Base-by-base conservation (phyloP, 2,329 filamentous ascomycete genomes). In the Exutisphaerella laricina region DNA sequence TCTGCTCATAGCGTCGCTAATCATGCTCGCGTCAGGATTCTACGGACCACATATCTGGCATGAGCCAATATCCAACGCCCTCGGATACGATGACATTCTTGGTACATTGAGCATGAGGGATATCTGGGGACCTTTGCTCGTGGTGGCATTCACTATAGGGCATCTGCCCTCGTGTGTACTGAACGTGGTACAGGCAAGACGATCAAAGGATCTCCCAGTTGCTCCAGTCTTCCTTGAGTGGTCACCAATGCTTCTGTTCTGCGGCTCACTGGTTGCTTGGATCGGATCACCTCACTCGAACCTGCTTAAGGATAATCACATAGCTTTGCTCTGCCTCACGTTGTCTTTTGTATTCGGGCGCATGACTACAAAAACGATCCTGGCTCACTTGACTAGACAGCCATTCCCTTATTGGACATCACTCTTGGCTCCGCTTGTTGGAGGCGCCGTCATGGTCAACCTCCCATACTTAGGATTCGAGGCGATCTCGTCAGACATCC, bases 311-410 rank as follows among this genome's bases (percentile, higher is more conserved):
- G 81, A 94, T 47, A 96, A 97, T 69, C 85, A 92, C 60, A 78
- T 98, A 1, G 81, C 94, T 8, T 78, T 97, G 34, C 94, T 95
- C 66, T 96, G 89, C 70, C 69, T 94, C 47, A 94, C 87, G 46
- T 85, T 97, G 74, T 85, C 87, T n/a, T 89, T 97, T 58, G 92
- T 96, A 46, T 97, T 98, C 65, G 92, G 92, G 25, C 84, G 92
- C 55, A 88, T 98, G 83, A 97, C 92, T 0, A 98, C 92, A 28
- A 98, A 97, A 73, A 97, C 97, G 67, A 98, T 98, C 61, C 80
- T 98, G 13, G 90, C 92, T 2, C 92, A 98, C 66, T 74, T 98
- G 39, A 92, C 92, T 2, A 80, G 80, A 50, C 92, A 97, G 65
- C 86, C 90, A 3, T 98, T 97, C 68, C 92, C 92, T 1, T 94